Percentiles rank a stretch among this genome's conserved stretches.
phyloP scores from a whole-genome alignment of 2,329 filamentous ascomycete genomes.

The Calonectria leucothoes region DNA sequence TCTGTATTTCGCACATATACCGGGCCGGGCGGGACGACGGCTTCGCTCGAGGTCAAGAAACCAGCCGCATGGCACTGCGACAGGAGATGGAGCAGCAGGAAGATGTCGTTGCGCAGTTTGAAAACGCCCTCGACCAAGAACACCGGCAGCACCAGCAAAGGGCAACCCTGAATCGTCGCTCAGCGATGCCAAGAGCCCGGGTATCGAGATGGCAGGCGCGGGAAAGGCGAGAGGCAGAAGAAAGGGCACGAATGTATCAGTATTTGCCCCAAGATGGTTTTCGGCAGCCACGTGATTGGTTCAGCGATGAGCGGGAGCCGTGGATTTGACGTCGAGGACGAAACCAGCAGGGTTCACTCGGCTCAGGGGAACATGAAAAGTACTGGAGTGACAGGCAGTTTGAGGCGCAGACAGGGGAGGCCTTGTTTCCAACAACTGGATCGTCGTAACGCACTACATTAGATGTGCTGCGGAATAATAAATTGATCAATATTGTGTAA shows the following conservation, averaged over 20 bases:
- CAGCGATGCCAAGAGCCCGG: not conserved
- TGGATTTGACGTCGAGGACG: not conserved
- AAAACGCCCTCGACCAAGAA: not conserved
- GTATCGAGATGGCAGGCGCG: not conserved
- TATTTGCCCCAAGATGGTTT: not conserved
- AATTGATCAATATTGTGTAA: not conserved
- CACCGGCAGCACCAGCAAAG: not conserved
- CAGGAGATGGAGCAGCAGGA: not conserved
- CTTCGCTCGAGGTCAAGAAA: not conserved
- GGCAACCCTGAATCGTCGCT: not conserved
- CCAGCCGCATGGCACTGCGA: not conserved
- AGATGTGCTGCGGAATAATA: not conserved
- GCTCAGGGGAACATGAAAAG: not conserved
- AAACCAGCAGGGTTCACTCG: not conserved
- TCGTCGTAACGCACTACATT: not conserved
- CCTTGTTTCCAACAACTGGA: not conserved
- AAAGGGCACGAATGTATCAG: not conserved
- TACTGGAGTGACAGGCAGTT: not conserved
- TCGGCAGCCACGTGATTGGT: not conserved
- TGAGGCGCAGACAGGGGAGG: not conserved
- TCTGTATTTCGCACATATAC: conserved; percentile 13
- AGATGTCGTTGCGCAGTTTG: not conserved
- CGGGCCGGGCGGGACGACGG: not conserved
- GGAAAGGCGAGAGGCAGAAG: not conserved
- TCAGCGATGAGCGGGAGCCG: not conserved